These are phyloP conservation scores for Pichia heedii DNA, from an alignment of 805 yeast species.

Conservation along the genomic window DNA sequence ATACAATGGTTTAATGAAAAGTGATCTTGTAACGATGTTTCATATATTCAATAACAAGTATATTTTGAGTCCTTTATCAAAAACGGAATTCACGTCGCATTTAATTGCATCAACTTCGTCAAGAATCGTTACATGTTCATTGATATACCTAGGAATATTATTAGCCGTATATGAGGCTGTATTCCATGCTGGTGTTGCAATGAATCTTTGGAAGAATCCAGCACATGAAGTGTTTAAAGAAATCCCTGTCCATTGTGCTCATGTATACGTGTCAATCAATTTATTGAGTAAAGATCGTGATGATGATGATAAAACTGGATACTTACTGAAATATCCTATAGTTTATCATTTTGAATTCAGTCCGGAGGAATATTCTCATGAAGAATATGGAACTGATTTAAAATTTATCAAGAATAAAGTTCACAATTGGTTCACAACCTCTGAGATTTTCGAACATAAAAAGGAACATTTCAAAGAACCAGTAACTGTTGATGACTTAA, in stretches of 20 bases:
- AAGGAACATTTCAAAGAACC: constrained; percentile 10
- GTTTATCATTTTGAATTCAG: constrained; percentile 68
- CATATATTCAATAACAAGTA: constrained; percentile 9
- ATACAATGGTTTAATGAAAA: neutral
- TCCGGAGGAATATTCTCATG: constrained; percentile 71
- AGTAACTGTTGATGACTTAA: constrained; percentile 25
- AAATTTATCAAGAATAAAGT: constrained; percentile 51
- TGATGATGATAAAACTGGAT: constrained; percentile 1
- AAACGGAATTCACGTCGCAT: constrained; percentile 16
- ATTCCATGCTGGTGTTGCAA: constrained; percentile 17
- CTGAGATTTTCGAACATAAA: constrained; percentile 21
- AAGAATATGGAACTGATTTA: constrained; percentile 63
- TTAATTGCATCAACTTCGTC: constrained; percentile 19
- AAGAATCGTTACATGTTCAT: constrained; percentile 17
- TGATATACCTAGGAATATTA: constrained; percentile 17
- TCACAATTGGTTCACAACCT: constrained; percentile 44
- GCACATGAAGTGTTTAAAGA: constrained; percentile 54
- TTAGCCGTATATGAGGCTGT: constrained; percentile 19
- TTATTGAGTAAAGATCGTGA: constrained; percentile 18
- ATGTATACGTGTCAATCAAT: constrained; percentile 49
- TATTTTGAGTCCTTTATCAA: constrained; percentile 10
- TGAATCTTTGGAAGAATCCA: constrained; percentile 23
- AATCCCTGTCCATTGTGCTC: constrained; percentile 73
- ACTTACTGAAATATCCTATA: constrained; percentile 29
- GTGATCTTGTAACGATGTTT: constrained; percentile 1